These are phyloP conservation scores for Beta lomatogona DNA, from an alignment of 179 eudicot species.

Conservation along the genomic window DNA sequence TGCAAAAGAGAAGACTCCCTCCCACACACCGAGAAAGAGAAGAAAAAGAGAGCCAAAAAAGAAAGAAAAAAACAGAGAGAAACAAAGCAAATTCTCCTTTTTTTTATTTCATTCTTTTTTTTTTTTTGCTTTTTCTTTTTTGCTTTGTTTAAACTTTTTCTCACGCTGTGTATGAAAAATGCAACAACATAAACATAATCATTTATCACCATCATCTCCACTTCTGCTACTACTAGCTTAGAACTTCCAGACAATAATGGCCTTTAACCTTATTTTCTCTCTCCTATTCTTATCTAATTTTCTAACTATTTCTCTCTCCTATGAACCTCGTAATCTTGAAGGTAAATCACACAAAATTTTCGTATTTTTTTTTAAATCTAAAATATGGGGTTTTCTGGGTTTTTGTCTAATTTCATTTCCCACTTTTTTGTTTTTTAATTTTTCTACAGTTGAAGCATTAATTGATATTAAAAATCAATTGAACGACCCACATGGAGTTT, in stretches of 20 bases:
- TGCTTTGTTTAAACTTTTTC: background rate
- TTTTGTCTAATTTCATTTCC: slow-evolving; percentile 9
- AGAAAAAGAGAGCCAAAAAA: background rate
- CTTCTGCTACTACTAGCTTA: slow-evolving; percentile 2
- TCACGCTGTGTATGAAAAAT: slow-evolving; percentile 10
- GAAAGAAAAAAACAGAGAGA: background rate
- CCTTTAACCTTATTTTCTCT: background rate
- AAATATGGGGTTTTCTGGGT: slow-evolving; percentile 19
- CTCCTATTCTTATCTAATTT: slow-evolving; percentile 25
- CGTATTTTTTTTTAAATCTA: background rate
- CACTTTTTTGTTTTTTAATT: slow-evolving; percentile 11
- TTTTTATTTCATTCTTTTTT: background rate
- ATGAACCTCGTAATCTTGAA: slow-evolving; percentile 83
- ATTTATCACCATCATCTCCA: background rate
- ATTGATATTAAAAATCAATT: slow-evolving; percentile 48
- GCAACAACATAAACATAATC: slow-evolving; percentile 23
- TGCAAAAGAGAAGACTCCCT: slow-evolving; percentile 32
- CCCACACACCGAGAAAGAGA: slow-evolving; percentile 32
- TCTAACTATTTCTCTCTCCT: slow-evolving; percentile 43
- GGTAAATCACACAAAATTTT: slow-evolving; percentile 37
- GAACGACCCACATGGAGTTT: slow-evolving; percentile 70
- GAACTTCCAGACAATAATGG: slow-evolving; percentile 20
- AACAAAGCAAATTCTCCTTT: background rate
- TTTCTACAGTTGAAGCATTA: slow-evolving; percentile 69
- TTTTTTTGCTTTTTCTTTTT: background rate